These are phyloP conservation scores for Cinnamomum micranthum DNA, from an alignment of 164 flowering plant species.

Conservation along the genomic window DNA sequence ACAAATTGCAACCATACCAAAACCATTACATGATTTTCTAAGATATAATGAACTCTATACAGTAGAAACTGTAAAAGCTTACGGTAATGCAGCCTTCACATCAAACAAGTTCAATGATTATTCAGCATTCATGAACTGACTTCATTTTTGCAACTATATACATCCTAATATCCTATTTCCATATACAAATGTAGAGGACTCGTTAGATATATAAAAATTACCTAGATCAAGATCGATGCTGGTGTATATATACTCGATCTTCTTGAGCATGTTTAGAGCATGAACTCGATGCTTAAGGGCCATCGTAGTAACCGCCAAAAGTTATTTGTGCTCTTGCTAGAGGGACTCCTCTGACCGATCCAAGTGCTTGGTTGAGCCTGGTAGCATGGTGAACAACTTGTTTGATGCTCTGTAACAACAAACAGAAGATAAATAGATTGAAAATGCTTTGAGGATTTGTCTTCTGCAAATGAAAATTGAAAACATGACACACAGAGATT, in stretches of 20 bases:
- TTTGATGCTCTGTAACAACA: constrained; percentile 54
- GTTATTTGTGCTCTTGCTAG: constrained; percentile 48
- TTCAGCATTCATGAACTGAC: neutral
- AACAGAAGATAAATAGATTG: neutral
- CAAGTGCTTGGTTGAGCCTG: constrained; percentile 49
- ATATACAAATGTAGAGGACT: neutral
- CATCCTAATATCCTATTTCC: neutral
- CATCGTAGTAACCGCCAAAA: constrained; percentile 56
- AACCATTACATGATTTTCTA: no score
- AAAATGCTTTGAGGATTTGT: no score
- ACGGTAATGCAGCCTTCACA: no score
- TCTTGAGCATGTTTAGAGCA: neutral
- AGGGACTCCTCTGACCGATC: constrained; percentile 53
- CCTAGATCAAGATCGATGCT: neutral
- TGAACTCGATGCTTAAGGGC: constrained; percentile 14
- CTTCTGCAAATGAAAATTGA: neutral
- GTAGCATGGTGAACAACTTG: constrained; percentile 51
- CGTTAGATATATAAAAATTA: neutral
- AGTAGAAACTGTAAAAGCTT: no score
- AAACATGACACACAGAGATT: neutral
- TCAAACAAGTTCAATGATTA: no score
- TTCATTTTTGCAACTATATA: neutral
- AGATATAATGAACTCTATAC: neutral
- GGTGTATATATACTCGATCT: neutral
- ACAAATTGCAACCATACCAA: no score